A percentile compares a stretch with the other conserved stretches of the same genome.
These are phyloP conservation scores for Madurella mycetomatis DNA, from an alignment of 2,329 filamentous ascomycete genomes.

Conservation along the genomic window DNA sequence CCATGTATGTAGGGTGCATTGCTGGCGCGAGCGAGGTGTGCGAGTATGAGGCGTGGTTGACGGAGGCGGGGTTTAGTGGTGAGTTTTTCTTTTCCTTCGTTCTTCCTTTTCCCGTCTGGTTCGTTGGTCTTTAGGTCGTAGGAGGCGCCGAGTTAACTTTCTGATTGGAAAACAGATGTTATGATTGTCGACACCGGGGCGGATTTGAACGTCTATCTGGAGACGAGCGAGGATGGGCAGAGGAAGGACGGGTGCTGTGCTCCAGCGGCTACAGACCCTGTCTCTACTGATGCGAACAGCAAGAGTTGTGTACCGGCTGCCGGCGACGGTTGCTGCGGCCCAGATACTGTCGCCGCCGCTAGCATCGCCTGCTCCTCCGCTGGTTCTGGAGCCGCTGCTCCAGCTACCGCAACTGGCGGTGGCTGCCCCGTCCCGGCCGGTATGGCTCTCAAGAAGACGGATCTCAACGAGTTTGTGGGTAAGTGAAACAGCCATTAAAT, in stretches of 20 bases:
- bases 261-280: neutral
- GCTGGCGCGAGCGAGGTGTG: constrained; percentile 50
- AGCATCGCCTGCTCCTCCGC: too few species aligned
- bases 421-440: constrained; percentile 20
- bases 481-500: constrained; percentile 24
- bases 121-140: neutral
- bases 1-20: constrained; percentile 57
- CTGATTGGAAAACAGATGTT: constrained; percentile 31
- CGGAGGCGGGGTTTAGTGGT: constrained; percentile 48
- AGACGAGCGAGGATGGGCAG: constrained; percentile 27
- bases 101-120: neutral
- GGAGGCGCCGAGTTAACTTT: neutral
- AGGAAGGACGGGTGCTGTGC: constrained; percentile 16
- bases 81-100: constrained; percentile 13
- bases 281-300: neutral
- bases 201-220: constrained; percentile 46
- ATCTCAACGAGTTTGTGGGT: constrained; percentile 51
- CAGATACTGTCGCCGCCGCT: neutral
- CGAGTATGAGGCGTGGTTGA: constrained; percentile 50
- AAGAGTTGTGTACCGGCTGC: constrained; percentile 7
- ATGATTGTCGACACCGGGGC: constrained; percentile 42
- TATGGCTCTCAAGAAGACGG: constrained; percentile 28
- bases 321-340: constrained; percentile 22
- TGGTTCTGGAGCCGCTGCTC: neutral
- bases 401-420: neutral